phyloP scores from a whole-genome alignment of 2,329 filamentous ascomycete genomes.

The Trichoderma lentiforme region DNA sequence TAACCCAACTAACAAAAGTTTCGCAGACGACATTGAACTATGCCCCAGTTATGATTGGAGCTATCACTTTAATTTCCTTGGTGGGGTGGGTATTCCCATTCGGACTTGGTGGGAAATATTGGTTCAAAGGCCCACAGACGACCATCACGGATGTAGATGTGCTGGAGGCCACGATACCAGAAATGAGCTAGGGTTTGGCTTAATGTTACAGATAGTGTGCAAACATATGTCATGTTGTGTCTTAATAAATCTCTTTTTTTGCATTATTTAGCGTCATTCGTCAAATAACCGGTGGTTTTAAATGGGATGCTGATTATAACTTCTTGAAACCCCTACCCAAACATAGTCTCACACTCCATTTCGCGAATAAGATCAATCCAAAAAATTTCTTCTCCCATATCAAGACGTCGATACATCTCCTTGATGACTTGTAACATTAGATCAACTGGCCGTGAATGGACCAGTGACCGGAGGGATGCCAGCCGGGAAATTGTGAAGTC shows the following conservation, averaged over 20 bases:
- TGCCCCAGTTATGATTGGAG: not conserved
- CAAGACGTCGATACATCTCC: not conserved
- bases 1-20: not conserved
- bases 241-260: not conserved
- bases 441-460: not conserved
- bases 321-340: not conserved
- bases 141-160: not conserved
- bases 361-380: not conserved
- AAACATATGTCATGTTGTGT: not conserved
- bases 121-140: not conserved
- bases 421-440: not conserved
- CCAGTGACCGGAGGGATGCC: not conserved
- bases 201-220: not conserved
- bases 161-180: not conserved
- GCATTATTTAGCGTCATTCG: not conserved
- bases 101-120: not conserved
- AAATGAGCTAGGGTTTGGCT: not conserved
- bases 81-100: not conserved
- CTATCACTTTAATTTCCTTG: not conserved
- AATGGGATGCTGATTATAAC: not conserved
- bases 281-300: not conserved
- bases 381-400: not conserved
- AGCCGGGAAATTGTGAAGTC: not conserved
- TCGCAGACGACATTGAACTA: not conserved
- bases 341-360: not conserved